Evolutionary conservation across 495 filamentous ascomycete species (phyloP).

Genomic region (Talaromyces adpressus): DNA sequence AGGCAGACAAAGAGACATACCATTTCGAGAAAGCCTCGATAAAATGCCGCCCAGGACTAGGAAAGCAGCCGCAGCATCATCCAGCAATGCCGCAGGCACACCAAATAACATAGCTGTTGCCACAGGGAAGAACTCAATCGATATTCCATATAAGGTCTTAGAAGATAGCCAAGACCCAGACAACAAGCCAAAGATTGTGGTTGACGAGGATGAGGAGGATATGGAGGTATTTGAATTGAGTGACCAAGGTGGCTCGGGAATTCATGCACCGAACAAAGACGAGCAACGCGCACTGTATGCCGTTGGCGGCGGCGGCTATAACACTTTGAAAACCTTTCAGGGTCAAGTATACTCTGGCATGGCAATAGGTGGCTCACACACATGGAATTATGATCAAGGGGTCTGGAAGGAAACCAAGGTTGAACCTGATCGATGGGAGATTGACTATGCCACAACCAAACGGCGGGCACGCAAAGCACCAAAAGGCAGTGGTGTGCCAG

Average conservation of each 20-base stretch:
- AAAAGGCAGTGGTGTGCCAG: slow-evolving; percentile 24
- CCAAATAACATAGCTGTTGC: neutral
- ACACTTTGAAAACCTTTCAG: slow-evolving; percentile 21
- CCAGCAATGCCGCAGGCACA: neutral
- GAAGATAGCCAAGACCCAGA: neutral
- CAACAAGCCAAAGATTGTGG: neutral
- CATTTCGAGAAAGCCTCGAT: neutral
- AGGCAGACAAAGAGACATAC: neutral
- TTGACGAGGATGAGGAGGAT: neutral
- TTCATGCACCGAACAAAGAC: neutral
- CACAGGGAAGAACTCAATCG: neutral
- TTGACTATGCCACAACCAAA: slow-evolving; percentile 26
- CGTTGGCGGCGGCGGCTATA: slow-evolving; percentile 16
- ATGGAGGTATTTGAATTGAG: neutral
- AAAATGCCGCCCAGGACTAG: neutral
- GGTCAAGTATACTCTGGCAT: slow-evolving; percentile 28
- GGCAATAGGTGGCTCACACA: slow-evolving; percentile 26
- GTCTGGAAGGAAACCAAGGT: slow-evolving; percentile 28
- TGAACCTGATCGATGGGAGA: slow-evolving; percentile 27
- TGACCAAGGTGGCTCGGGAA: neutral
- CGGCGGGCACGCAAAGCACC: slow-evolving; percentile 22
- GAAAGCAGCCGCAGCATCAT: neutral
- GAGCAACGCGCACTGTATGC: neutral
- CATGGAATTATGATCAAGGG: slow-evolving; percentile 26
- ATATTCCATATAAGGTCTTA: neutral